Percentiles rank a stretch among this genome's conserved stretches.
Conservation (phyloP, 768 basidiomycete species). For the Cantharellus anzutake region DNA sequence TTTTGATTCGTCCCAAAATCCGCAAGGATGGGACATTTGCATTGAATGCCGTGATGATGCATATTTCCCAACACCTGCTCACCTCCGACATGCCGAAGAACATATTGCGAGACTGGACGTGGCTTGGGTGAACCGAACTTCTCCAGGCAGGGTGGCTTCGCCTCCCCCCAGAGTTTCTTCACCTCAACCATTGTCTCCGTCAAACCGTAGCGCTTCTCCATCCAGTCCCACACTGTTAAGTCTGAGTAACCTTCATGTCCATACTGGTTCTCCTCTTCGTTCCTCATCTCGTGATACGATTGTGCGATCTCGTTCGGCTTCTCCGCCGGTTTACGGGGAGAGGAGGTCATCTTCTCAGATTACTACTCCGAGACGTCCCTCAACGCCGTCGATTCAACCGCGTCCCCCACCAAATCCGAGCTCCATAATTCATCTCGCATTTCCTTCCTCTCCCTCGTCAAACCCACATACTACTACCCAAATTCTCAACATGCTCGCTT, state of each 20-base stretch:
- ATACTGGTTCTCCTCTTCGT: background rate
- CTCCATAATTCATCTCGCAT: constrained; percentile 10
- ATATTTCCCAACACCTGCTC: constrained; percentile 45
- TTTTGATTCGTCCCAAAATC: constrained; percentile 25
- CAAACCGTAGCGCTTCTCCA: background rate
- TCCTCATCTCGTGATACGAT: background rate
- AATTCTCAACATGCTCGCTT: background rate
- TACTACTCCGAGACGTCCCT: background rate
- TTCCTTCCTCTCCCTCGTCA: constrained; percentile 42
- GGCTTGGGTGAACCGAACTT: constrained; percentile 27
- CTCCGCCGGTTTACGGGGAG: background rate
- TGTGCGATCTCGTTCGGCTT: background rate
- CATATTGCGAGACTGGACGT: constrained; percentile 46
- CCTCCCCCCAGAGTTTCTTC: background rate
- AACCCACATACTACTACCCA: constrained; percentile 22
- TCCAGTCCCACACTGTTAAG: constrained; percentile 1
- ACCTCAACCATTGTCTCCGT: background rate
- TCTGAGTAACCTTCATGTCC: constrained; percentile 5
- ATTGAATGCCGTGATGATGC: constrained; percentile 76
- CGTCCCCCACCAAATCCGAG: constrained; percentile 10
- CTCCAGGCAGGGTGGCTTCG: background rate
- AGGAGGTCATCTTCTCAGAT: background rate
- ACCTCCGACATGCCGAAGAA: constrained; percentile 57
- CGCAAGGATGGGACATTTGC: constrained; percentile 60
- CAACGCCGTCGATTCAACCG: background rate